Evolutionary conservation across 352 stramenopile genomes (phyloP).

Genomic region (Globisporangium lucens): DNA sequence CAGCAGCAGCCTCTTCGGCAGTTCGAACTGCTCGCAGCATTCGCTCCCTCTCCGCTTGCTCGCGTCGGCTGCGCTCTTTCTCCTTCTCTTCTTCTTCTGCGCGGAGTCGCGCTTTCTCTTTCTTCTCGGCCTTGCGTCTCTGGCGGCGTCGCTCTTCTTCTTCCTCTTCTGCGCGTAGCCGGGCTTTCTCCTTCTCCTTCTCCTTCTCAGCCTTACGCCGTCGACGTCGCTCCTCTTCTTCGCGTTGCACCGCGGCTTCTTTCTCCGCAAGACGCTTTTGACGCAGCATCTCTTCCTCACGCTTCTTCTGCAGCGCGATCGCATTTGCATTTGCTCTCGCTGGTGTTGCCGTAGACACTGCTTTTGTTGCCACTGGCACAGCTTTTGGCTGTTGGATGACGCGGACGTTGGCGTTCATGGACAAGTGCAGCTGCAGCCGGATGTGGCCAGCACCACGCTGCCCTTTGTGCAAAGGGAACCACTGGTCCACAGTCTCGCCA

Average conservation of each 20-base stretch:
- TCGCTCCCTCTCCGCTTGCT: constrained; percentile 6
- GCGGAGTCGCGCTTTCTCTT: constrained; percentile 2
- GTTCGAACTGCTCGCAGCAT: background rate
- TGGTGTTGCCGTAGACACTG: constrained; percentile 3
- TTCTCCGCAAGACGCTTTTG: constrained; percentile 8
- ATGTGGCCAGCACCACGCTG: constrained; percentile 37
- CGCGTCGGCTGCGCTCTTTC: background rate
- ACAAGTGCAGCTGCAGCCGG: constrained; percentile 51
- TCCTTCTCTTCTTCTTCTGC: constrained; percentile 1
- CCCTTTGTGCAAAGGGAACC: constrained; percentile 55
- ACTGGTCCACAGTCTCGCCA: constrained; percentile 45
- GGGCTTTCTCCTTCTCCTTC: constrained; percentile 12
- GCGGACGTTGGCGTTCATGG: constrained; percentile 16
- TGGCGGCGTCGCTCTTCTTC: constrained; percentile 9
- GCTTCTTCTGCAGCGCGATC: constrained; percentile 16
- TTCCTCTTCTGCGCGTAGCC: constrained; percentile 2
- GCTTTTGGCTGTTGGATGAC: constrained; percentile 6
- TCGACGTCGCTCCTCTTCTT: constrained; percentile 3
- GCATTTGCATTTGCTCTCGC: background rate
- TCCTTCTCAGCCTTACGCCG: constrained; percentile 12
- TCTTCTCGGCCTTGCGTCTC: constrained; percentile 11
- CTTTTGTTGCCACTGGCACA: constrained; percentile 16
- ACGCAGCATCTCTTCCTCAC: constrained; percentile 10
- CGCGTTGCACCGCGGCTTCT: background rate
- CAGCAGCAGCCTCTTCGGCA: constrained; percentile 12